Percentiles rank a stretch among this genome's conserved stretches.
phyloP scores from a whole-genome alignment of 1,139 yeast species.

The Candida freyschussii region DNA sequence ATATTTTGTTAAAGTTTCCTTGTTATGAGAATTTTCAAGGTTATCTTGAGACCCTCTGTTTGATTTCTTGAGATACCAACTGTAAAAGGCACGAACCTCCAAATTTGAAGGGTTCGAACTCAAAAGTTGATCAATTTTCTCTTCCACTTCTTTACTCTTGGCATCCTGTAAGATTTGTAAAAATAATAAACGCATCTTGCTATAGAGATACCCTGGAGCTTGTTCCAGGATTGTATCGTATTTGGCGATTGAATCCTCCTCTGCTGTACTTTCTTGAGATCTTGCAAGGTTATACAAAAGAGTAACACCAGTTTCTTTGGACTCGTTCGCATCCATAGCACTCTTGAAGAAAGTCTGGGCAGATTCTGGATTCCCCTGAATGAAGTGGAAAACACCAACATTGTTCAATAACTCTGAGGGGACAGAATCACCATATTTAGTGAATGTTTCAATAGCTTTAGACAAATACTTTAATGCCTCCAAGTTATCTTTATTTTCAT shows the following conservation, averaged over 20 bases:
- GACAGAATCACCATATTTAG: slow-evolving; percentile 40
- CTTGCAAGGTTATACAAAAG: slow-evolving; percentile 62
- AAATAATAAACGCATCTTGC: slow-evolving; percentile 66
- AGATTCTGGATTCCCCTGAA: slow-evolving; percentile 52
- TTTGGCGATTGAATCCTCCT: slow-evolving; percentile 30
- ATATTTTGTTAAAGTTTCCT: slow-evolving; percentile 73
- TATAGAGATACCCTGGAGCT: slow-evolving; percentile 72
- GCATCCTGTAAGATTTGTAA: slow-evolving; percentile 36
- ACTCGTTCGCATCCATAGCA: slow-evolving; percentile 38
- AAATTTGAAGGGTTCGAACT: slow-evolving; percentile 54
- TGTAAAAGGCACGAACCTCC: slow-evolving; percentile 86
- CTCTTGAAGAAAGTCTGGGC: slow-evolving; percentile 46
- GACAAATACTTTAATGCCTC: slow-evolving; percentile 54
- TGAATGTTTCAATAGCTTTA: slow-evolving; percentile 52
- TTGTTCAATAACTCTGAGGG: slow-evolving; percentile 76
- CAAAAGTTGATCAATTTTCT: slow-evolving; percentile 52
- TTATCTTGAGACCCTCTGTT: slow-evolving; percentile 41
- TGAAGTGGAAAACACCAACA: slow-evolving; percentile 78
- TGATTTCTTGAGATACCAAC: slow-evolving; percentile 76
- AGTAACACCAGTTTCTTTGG: slow-evolving; percentile 38
- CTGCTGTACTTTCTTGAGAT: slow-evolving; percentile 43
- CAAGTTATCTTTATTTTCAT: slow-evolving; percentile 57
- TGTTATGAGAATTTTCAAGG: slow-evolving; percentile 74
- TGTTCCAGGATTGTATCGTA: slow-evolving; percentile 53
- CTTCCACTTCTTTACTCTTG: slow-evolving; percentile 37